Evolutionary conservation across 2,329 filamentous ascomycete genomes (phyloP).

Genomic region (Tricladium varicosporioides): DNA sequence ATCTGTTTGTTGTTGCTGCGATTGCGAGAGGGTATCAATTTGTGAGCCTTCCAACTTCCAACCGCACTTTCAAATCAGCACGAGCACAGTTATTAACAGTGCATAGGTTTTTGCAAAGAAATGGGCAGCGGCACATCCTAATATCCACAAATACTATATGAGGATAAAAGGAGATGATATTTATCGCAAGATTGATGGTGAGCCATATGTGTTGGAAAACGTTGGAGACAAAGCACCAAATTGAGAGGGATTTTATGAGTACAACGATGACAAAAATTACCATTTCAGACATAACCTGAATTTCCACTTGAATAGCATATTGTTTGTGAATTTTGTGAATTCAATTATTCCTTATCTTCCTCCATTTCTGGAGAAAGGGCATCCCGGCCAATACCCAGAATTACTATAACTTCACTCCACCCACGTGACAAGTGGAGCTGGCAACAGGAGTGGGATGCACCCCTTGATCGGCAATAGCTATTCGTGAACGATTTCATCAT

Average conservation of each 20-base stretch:
- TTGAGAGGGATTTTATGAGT: background rate
- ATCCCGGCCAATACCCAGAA: too few relatives aligned
- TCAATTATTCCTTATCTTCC: too few relatives aligned
- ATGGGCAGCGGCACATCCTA: slow-evolving; percentile 20
- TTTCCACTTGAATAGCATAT: too few relatives aligned
- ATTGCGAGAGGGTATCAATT: slow-evolving; percentile 24
- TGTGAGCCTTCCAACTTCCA: slow-evolving; percentile 5
- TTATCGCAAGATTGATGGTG: slow-evolving; percentile 11
- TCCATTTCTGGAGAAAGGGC: too few relatives aligned
- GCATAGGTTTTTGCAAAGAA: slow-evolving; percentile 21
- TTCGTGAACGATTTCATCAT: too few relatives aligned
- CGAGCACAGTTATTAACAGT: background rate
- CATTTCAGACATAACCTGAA: background rate
- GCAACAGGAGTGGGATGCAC: too few relatives aligned
- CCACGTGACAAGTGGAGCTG: background rate
- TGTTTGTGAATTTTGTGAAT: too few relatives aligned
- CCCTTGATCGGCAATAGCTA: too few relatives aligned
- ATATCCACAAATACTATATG: slow-evolving; percentile 24
- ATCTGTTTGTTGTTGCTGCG: slow-evolving; percentile 24
- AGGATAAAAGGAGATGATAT: slow-evolving; percentile 20
- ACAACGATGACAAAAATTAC: background rate
- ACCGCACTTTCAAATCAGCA: too few relatives aligned
- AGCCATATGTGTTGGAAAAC: slow-evolving; percentile 8
- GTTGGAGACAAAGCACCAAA: slow-evolving; percentile 7
- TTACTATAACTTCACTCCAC: background rate